phyloP scores from a whole-genome alignment of 2,329 filamentous ascomycete genomes.

The Microascus cirrosus region DNA sequence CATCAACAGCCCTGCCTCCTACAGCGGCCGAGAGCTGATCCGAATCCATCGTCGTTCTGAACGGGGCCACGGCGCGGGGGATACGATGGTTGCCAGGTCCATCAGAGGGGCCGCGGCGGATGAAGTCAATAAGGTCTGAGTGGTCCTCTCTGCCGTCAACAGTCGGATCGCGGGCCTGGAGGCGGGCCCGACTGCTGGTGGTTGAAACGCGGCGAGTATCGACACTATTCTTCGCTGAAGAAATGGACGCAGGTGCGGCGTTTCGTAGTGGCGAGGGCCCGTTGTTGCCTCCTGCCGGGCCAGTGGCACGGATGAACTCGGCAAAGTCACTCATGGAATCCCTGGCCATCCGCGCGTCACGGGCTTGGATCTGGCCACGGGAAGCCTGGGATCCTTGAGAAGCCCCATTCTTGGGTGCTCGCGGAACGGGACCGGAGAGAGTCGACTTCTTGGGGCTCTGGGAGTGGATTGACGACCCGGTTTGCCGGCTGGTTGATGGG shows the following conservation, averaged over 20 bases:
- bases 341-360: constrained; percentile 60
- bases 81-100: constrained; percentile 55
- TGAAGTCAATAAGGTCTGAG: constrained; percentile 89
- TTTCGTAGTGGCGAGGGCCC: constrained; percentile 18
- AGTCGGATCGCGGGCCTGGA: constrained; percentile 62
- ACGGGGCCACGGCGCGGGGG: constrained; percentile 72
- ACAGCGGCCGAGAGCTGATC: constrained; percentile 54
- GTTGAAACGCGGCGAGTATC: constrained; percentile 26
- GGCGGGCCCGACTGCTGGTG: constrained; percentile 35
- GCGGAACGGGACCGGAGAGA: constrained; percentile 9
- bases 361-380: constrained; percentile 25
- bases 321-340: constrained; percentile 76
- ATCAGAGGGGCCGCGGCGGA: constrained; percentile 69
- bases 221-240: constrained; percentile 22
- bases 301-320: constrained; percentile 80
- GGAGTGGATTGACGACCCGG: background rate
- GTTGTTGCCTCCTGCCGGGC: constrained; percentile 42
- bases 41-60: constrained; percentile 75
- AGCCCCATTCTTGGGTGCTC: constrained; percentile 11
- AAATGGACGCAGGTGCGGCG: constrained; percentile 11
- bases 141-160: constrained; percentile 54
- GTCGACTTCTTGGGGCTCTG: background rate
- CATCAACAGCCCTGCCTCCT: constrained; percentile 46
- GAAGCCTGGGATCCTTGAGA: constrained; percentile 4
- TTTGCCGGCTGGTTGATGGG: background rate